A percentile compares a stretch with the other conserved stretches of the same genome.
Evolutionary conservation across 2,329 filamentous ascomycete genomes (phyloP).

Genomic region (Fusarium nurragi): DNA sequence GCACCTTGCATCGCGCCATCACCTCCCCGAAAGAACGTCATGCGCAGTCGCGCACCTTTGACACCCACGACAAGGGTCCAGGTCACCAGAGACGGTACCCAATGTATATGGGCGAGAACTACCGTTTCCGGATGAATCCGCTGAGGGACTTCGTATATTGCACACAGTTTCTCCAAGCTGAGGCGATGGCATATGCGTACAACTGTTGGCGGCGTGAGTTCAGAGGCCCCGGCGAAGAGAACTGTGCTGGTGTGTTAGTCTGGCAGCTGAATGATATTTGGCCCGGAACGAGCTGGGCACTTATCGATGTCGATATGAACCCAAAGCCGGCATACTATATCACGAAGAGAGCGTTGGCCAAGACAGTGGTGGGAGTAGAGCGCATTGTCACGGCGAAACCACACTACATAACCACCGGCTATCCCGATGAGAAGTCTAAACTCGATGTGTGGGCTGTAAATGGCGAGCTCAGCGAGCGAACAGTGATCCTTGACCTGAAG

Average conservation of each 20-base stretch:
- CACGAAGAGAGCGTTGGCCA: background rate
- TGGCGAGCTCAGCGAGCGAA: background rate
- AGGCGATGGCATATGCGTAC: constrained; percentile 3
- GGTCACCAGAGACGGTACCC: constrained; percentile 6
- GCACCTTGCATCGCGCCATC: background rate
- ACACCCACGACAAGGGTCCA: constrained; percentile 1
- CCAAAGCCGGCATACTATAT: constrained; percentile 8
- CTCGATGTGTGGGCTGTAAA: background rate
- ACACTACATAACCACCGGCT: constrained; percentile 7
- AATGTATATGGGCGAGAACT: constrained; percentile 16
- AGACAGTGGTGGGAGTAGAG: background rate
- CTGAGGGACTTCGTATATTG: constrained; percentile 2
- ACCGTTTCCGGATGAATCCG: background rate
- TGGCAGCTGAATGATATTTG: constrained; percentile 18
- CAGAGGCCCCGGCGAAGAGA: background rate
- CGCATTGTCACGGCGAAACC: background rate
- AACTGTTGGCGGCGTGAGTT: constrained; percentile 16
- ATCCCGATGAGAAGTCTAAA: background rate
- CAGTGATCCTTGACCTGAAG: background rate
- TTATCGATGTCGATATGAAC: background rate
- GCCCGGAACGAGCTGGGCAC: constrained; percentile 10
- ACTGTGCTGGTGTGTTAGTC: constrained; percentile 5
- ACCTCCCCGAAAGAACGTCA: background rate
- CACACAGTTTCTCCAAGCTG: background rate
- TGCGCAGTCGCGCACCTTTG: background rate